A percentile compares a stretch with the other conserved stretches of the same genome.
These are phyloP conservation scores for Cryptococcus hybrid DNA, from an alignment of 1,284 basidiomycete genomes.

Conservation along the genomic window DNA sequence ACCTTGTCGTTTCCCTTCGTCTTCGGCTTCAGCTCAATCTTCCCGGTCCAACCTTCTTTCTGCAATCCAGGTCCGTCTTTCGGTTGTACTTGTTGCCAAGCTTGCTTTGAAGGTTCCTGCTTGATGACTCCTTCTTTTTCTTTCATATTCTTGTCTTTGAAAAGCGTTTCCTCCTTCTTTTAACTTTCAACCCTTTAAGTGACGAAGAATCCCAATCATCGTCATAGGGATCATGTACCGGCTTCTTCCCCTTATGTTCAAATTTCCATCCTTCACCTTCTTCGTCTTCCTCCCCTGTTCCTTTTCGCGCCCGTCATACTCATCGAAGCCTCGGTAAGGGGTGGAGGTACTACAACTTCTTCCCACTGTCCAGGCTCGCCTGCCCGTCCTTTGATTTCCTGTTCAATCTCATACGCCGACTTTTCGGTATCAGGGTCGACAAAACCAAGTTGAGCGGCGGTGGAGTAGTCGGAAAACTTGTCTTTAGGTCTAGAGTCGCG, in stretches of 20 bases:
- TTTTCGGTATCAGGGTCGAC: conserved; percentile 63
- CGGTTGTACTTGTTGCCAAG: background rate
- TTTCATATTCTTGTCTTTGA: conserved; percentile 8
- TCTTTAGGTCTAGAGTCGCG: conserved; percentile 58
- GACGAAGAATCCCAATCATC: conserved; percentile 41
- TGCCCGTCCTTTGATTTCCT: conserved; percentile 60
- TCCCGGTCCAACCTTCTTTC: conserved; percentile 22
- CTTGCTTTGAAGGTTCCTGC: background rate
- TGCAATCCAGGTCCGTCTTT: conserved; percentile 15
- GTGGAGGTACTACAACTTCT: conserved; percentile 56
- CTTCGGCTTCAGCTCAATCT: conserved; percentile 19
- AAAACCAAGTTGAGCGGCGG: conserved; percentile 76
- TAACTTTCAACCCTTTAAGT: conserved; percentile 32
- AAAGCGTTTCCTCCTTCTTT: conserved; percentile 31
- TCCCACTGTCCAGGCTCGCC: conserved; percentile 85
- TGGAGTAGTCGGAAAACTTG: conserved; percentile 79
- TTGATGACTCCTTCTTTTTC: background rate
- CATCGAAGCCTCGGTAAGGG: conserved; percentile 14
- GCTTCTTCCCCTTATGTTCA: conserved; percentile 23
- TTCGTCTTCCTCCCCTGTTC: conserved; percentile 20
- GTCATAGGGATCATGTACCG: conserved; percentile 36
- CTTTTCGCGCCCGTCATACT: conserved; percentile 21
- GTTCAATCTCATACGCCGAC: conserved; percentile 57
- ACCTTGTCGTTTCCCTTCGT: conserved; percentile 12
- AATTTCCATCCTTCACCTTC: conserved; percentile 35